These are phyloP conservation scores for Orobanche coerulescens DNA, from an alignment of 257 asterid genomes.

Conservation along the genomic window DNA sequence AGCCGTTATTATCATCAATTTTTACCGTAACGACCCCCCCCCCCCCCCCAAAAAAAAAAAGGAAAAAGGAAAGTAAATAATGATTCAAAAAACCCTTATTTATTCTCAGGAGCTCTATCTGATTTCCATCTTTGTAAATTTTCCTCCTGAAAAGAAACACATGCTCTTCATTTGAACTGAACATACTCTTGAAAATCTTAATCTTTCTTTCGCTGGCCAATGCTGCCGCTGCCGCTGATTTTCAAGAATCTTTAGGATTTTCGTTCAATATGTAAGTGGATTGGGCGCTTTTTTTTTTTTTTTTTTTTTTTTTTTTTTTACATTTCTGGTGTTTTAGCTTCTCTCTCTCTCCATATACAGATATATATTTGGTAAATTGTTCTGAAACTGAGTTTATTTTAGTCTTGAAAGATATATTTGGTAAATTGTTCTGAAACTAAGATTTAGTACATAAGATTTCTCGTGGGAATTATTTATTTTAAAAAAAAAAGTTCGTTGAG, in stretches of 20 bases:
- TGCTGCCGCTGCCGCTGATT: conserved; percentile 24
- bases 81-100: neutral
- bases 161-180: neutral
- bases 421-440: too few relatives aligned
- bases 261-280: conserved; percentile 21
- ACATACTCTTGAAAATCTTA: neutral
- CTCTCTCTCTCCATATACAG: neutral
- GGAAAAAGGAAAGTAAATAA: neutral
- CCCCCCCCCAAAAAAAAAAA: neutral
- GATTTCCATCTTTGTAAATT: conserved; percentile 19
- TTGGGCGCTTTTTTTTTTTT: neutral
- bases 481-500: too few relatives aligned
- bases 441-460: too few relatives aligned
- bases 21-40: too few relatives aligned
- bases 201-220: conserved; percentile 14
- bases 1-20: too few relatives aligned
- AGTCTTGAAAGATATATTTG: neutral
- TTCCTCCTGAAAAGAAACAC: conserved; percentile 20
- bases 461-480: too few relatives aligned
- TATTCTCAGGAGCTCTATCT: conserved; percentile 19
- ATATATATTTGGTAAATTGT: neutral
- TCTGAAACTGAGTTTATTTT: neutral
- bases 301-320: neutral
- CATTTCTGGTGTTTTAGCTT: neutral
- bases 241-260: conserved; percentile 17